These are phyloP conservation scores for Russula sp. DNA, from an alignment of 768 basidiomycete genomes.

Conservation along the genomic window DNA sequence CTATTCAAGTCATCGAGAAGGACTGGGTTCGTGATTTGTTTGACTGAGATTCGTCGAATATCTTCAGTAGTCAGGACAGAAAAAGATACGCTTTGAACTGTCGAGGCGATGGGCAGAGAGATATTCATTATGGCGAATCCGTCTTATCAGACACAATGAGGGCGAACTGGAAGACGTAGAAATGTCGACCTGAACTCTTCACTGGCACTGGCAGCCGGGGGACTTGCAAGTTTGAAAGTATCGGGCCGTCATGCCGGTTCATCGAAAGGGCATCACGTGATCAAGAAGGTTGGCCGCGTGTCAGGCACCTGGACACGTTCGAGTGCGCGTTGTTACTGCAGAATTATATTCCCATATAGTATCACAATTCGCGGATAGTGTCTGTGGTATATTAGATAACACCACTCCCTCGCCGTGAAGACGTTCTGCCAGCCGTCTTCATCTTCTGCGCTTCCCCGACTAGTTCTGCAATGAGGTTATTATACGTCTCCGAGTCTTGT, in stretches of 20 bases:
- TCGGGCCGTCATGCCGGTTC: background rate
- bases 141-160: background rate
- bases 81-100: conserved; percentile 81
- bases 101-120: conserved; percentile 80
- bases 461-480: conserved; percentile 84
- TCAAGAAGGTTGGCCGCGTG: too few relatives aligned
- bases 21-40: conserved; percentile 90
- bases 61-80: conserved; percentile 88
- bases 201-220: too few relatives aligned
- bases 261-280: background rate
- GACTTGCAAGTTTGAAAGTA: too few relatives aligned
- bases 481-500: conserved; percentile 86
- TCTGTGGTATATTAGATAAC: background rate
- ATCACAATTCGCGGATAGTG: background rate
- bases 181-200: background rate
- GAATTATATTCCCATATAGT: conserved; percentile 3
- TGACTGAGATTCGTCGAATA: conserved; percentile 91
- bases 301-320: too few relatives aligned
- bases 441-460: conserved; percentile 89
- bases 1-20: conserved; percentile 91
- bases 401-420: conserved; percentile 39
- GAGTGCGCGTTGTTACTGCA: too few relatives aligned
- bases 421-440: conserved; percentile 53
- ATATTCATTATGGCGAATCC: conserved; percentile 59
- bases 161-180: background rate